A percentile compares a stretch with the other conserved stretches of the same genome.
These are phyloP conservation scores for Oidiodendron maius DNA, from an alignment of 495 filamentous ascomycete genomes.

Conservation along the genomic window DNA sequence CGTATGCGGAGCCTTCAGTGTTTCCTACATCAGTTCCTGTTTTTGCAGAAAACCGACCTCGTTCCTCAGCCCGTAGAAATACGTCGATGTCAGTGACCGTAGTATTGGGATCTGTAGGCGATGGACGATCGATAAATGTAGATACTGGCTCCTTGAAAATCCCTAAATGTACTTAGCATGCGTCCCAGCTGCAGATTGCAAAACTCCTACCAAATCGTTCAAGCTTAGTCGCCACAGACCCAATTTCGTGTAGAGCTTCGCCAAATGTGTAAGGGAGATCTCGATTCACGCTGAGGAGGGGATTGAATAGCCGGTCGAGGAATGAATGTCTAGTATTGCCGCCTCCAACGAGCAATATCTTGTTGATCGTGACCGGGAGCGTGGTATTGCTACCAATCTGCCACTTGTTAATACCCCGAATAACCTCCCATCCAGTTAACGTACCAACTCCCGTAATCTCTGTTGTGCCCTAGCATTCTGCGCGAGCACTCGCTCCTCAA, in stretches of 20 bases:
- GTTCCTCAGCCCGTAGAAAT: slow-evolving; percentile 69
- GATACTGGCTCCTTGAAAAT: slow-evolving; percentile 83
- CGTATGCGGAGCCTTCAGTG: slow-evolving; percentile 85
- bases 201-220: slow-evolving; percentile 73
- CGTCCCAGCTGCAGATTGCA: neutral
- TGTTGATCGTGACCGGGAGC: slow-evolving; percentile 72
- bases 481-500: slow-evolving; percentile 54
- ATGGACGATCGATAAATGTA: slow-evolving; percentile 69
- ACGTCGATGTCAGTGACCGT: slow-evolving; percentile 72
- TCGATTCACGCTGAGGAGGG: slow-evolving; percentile 63
- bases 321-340: slow-evolving; percentile 72
- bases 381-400: slow-evolving; percentile 77
- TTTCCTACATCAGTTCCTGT: slow-evolving; percentile 92
- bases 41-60: slow-evolving; percentile 71
- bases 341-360: slow-evolving; percentile 73
- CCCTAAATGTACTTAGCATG: slow-evolving; percentile 40
- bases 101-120: slow-evolving; percentile 47
- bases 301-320: slow-evolving; percentile 70
- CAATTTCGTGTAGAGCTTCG: slow-evolving; percentile 67
- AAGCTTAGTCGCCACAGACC: slow-evolving; percentile 63
- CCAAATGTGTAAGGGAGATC: slow-evolving; percentile 65
- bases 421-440: neutral
- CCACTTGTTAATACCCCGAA: neutral
- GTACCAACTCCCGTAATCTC: slow-evolving; percentile 52
- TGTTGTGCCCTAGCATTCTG: slow-evolving; percentile 63